Percentiles rank a stretch among this genome's conserved stretches.
phyloP scores from a whole-genome alignment of 179 eudicot species.

The Kewa caespitosa region DNA sequence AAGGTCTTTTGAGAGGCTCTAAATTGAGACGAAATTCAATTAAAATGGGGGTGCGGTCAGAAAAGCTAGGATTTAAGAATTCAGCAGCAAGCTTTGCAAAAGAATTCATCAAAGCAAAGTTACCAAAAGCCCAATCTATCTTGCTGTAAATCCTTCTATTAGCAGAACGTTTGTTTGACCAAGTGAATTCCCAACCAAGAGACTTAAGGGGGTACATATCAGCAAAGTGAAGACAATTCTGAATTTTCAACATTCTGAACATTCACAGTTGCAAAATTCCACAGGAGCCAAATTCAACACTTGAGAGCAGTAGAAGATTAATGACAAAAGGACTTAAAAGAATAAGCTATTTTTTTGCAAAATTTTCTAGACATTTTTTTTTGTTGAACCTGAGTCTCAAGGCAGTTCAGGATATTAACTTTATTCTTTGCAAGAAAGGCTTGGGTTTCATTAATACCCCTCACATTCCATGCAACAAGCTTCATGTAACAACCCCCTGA shows the following conservation, averaged over 20 bases:
- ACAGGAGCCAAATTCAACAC: neutral
- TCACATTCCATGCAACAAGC: neutral
- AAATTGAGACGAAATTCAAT: too few species aligned
- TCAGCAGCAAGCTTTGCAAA: neutral
- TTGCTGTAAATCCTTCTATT: neutral
- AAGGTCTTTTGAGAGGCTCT: too few species aligned
- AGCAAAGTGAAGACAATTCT: neutral
- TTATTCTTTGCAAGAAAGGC: neutral
- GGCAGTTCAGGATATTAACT: too few species aligned
- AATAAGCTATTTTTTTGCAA: too few species aligned
- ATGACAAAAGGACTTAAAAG: neutral
- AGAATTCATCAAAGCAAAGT: neutral
- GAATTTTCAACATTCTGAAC: neutral
- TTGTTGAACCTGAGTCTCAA: too few species aligned
- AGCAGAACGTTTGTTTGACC: neutral
- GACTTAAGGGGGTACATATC: neutral
- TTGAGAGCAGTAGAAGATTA: neutral
- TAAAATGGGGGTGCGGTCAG: neutral
- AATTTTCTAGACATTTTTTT: too few species aligned
- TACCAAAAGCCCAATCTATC: neutral
- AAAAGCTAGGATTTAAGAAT: neutral
- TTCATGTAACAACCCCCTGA: neutral
- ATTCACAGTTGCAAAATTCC: neutral
- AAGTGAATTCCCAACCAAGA: neutral
- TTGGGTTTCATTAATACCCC: neutral